Evolutionary conservation across 2,329 filamentous ascomycete species (phyloP).

Genomic region (Colletotrichum limetticola): DNA sequence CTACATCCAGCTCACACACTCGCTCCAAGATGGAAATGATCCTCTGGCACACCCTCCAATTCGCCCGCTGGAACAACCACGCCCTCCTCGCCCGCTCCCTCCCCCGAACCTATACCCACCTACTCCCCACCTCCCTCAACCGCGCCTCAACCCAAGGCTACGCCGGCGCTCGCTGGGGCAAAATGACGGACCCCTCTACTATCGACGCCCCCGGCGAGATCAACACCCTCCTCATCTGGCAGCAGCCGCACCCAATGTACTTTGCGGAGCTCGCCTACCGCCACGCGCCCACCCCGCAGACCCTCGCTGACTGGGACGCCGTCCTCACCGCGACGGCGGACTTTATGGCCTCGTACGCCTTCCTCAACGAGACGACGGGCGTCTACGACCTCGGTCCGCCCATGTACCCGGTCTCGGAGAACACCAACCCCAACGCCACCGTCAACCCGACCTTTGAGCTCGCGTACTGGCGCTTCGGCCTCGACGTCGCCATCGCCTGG

Average conservation of each 20-base stretch:
- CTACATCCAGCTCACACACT: background rate
- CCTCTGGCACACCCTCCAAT: constrained; percentile 63
- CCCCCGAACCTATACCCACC: constrained; percentile 57
- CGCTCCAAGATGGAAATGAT: constrained; percentile 59
- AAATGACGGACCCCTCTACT: constrained; percentile 56
- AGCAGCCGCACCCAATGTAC: constrained; percentile 70
- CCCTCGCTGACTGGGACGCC: constrained; percentile 62
- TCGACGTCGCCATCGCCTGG: constrained; percentile 65
- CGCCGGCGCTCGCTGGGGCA: constrained; percentile 56
- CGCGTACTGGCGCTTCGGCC: constrained; percentile 70
- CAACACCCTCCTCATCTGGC: constrained; percentile 71
- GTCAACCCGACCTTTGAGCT: constrained; percentile 69
- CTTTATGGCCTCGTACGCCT: constrained; percentile 70
- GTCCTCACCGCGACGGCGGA: constrained; percentile 63
- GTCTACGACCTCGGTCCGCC: constrained; percentile 62
- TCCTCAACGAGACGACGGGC: constrained; percentile 60
- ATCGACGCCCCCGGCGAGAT: constrained; percentile 68
- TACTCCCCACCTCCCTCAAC: constrained; percentile 50
- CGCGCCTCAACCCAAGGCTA: constrained; percentile 54
- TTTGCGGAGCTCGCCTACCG: constrained; percentile 68
- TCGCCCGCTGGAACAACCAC: constrained; percentile 61
- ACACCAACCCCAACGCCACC: constrained; percentile 66
- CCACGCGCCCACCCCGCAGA: constrained; percentile 52
- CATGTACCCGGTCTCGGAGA: constrained; percentile 62
- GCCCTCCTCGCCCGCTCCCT: constrained; percentile 56